A percentile compares a stretch with the other conserved stretches of the same genome.
phyloP scores from a whole-genome alignment of 2,329 filamentous ascomycete genomes.

The Claviceps monticola region DNA sequence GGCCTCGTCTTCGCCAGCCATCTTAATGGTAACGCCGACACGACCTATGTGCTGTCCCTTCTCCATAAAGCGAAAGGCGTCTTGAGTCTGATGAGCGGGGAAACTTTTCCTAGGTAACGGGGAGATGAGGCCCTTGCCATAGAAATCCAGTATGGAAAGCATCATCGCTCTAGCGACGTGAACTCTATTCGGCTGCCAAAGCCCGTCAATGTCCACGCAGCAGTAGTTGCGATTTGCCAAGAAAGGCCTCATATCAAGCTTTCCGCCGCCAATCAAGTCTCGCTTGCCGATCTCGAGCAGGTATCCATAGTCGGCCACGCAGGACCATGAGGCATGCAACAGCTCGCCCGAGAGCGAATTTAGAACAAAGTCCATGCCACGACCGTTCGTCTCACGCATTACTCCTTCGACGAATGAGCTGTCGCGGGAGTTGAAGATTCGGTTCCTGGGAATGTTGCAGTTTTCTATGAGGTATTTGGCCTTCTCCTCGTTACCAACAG shows the following conservation, averaged over 20 bases:
- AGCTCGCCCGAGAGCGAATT: conserved; percentile 14
- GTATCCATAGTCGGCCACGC: conserved; percentile 19
- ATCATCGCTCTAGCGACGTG: neutral
- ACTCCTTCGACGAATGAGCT: conserved; percentile 6
- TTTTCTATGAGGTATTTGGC: neutral
- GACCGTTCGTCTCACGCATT: conserved; percentile 9
- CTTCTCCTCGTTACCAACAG: neutral
- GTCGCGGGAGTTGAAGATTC: neutral
- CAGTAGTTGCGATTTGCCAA: neutral
- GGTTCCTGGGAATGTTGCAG: neutral
- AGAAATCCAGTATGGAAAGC: neutral
- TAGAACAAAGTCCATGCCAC: conserved; percentile 16
- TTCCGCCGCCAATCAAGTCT: conserved; percentile 20
- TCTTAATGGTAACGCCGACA: neutral
- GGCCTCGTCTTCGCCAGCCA: neutral
- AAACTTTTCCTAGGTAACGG: neutral
- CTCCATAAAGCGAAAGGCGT: neutral
- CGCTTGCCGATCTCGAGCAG: conserved; percentile 24
- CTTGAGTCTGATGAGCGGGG: neutral
- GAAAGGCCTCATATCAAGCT: conserved; percentile 25
- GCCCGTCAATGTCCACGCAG: neutral
- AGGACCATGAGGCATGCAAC: conserved; percentile 19
- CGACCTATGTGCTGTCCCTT: neutral
- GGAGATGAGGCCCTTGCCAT: neutral
- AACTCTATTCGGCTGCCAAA: neutral